phyloP scores from a whole-genome alignment of 2,329 filamentous ascomycete species.

The Phoma sp. region DNA sequence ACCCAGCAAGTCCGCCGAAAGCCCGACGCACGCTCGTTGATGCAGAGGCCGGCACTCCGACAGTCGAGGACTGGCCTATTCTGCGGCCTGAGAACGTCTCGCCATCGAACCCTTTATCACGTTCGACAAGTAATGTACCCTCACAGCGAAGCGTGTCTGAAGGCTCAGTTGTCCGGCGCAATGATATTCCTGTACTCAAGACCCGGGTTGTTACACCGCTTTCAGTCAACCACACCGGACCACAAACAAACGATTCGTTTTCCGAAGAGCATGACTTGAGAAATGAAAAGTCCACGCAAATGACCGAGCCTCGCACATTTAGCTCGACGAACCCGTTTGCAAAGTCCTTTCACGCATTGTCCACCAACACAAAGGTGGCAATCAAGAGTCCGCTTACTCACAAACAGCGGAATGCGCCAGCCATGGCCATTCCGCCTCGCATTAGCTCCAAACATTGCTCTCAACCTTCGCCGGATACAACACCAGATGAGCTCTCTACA shows the following conservation, averaged over 20 bases:
- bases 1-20: constrained; percentile 44
- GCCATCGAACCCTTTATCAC: neutral
- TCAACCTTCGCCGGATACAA: constrained; percentile 7
- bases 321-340: constrained; percentile 11
- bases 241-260: neutral
- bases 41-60: constrained; percentile 45
- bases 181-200: neutral
- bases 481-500: neutral
- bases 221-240: neutral
- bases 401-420: constrained; percentile 2
- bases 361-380: constrained; percentile 13
- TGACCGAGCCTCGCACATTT: neutral
- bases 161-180: neutral
- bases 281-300: neutral
- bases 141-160: constrained; percentile 13
- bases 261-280: neutral
- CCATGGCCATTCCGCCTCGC: constrained; percentile 18
- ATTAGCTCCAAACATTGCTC: constrained; percentile 29
- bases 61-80: constrained; percentile 38
- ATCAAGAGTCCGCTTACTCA: constrained; percentile 13
- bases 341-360: constrained; percentile 21
- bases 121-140: neutral
- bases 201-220: neutral
- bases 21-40: constrained; percentile 50
- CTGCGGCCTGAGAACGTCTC: constrained; percentile 33